Evolutionary conservation across 2,329 filamentous ascomycete genomes (phyloP).

Genomic region (Aspergillus carbonarius): DNA sequence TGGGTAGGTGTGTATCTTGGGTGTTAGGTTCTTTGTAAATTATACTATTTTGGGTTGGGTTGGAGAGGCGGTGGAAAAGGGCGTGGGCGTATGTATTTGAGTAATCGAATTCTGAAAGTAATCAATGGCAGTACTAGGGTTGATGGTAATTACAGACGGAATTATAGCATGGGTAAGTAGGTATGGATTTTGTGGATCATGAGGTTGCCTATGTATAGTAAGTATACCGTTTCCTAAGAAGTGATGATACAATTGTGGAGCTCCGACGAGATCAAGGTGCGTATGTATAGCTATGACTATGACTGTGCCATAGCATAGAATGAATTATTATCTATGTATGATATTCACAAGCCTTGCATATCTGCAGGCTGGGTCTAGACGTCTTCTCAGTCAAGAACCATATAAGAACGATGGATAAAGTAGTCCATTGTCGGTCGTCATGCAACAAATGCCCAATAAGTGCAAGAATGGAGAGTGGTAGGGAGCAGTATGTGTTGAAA

Average conservation of each 20-base stretch:
- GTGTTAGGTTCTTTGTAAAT: background rate
- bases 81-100: too few species aligned
- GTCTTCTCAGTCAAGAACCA: slow-evolving; percentile 14
- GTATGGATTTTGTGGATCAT: too few species aligned
- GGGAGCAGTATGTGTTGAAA: background rate
- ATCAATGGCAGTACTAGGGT: too few species aligned
- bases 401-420: slow-evolving; percentile 14
- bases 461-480: background rate
- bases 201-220: too few species aligned
- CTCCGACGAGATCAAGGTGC: background rate
- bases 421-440: slow-evolving; percentile 1
- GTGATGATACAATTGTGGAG: too few species aligned
- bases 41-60: background rate
- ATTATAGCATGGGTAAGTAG: too few species aligned
- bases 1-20: background rate
- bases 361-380: background rate
- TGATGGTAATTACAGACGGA: too few species aligned
- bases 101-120: too few species aligned
- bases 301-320: background rate
- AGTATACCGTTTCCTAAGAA: too few species aligned
- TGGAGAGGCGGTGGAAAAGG: too few species aligned
- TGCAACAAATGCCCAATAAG: background rate
- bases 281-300: background rate
- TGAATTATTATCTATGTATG: slow-evolving; percentile 3
- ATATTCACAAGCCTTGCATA: slow-evolving; percentile 5